Base-by-base conservation (phyloP, 2,329 filamentous ascomycete species). In the Aplosporella prunicola region DNA sequence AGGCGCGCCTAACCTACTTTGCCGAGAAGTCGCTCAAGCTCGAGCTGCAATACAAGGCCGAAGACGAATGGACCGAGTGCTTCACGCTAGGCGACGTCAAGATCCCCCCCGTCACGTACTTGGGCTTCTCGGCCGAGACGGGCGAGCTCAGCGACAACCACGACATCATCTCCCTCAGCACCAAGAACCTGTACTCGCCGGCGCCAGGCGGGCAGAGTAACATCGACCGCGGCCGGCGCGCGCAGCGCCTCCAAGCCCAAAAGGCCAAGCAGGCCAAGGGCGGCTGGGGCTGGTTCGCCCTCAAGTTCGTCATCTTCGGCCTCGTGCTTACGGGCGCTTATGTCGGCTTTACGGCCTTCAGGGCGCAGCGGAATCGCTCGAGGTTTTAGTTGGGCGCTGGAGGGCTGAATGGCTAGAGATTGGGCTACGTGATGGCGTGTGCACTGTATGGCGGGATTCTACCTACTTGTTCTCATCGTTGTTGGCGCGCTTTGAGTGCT, bases 101-200 rank as follows among this genome's bases (percentile, higher is more conserved):
- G 51, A 81, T 98, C 47, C 91, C 91, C n/a, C 67, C 70, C 8
- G 72, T 78, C 37, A 66, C 73, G 18, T 80, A 80, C 57, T 62
- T 80, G 5, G 76, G 76, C 45, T 76, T 80, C 64, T 72, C 76
- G 50, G 82, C 85, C 40, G 89, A 96, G 69, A 96, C 91, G 11
- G 91, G 91, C 55, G 89, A 98, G 68, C 76, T 98, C 47, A 86
- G 80, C 62, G 91, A 98, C 66, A 94, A 94, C 71, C 89, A 95
- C 71, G 91, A 98, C 64, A 93, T 98, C 61, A 78, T 96, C 57
- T 82, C 78, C 34, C 74, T 98, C 51, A 71, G 78, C 46, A 80
- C 89, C 40, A 82, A 82, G 69, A 98, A 95, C 62, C 68, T 98
- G 44, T 96, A 96, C 67, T 78, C 74, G 51, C 75, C 73, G 23